A percentile compares a stretch with the other conserved stretches of the same genome.
phyloP scores from a whole-genome alignment of 176 grass and related monocot species.

The Aegilops tauschii region DNA sequence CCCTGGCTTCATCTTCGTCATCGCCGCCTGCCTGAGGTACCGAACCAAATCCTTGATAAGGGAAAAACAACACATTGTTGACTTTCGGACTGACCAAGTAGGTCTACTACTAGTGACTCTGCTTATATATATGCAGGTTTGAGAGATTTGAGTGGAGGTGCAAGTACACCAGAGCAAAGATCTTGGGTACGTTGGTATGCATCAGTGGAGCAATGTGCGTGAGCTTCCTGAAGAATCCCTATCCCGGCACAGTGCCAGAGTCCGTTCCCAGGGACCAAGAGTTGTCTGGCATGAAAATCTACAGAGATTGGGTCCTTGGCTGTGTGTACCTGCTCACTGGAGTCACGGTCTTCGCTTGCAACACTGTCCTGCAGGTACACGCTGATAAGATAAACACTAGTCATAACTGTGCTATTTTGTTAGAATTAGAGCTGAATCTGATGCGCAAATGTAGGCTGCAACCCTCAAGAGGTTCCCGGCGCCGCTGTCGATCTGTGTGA shows the following conservation, averaged over 20 bases:
- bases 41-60: neutral
- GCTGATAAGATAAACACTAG: neutral
- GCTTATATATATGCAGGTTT: constrained; percentile 1
- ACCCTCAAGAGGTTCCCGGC: constrained; percentile 37
- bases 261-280: neutral
- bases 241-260: neutral
- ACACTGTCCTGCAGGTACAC: constrained; percentile 48
- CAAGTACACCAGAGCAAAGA: constrained; percentile 49
- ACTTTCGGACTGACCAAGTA: neutral
- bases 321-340: constrained; percentile 40
- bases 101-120: neutral
- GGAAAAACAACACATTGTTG: neutral
- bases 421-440: neutral
- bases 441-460: constrained; percentile 33
- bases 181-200: constrained; percentile 53
- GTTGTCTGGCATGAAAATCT: neutral
- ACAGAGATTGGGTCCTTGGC: constrained; percentile 32
- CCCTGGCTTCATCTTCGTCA: constrained; percentile 55
- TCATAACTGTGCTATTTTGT: neutral
- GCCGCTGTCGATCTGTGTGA: constrained; percentile 31
- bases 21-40: constrained; percentile 49
- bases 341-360: constrained; percentile 39
- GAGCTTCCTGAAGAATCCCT: constrained; percentile 43
- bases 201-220: constrained; percentile 50
- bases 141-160: constrained; percentile 53